Percentiles rank a stretch among this genome's conserved stretches.
Conservation (phyloP, 192 early-diverging fungal species). For the Coemansia brasiliensis region DNA sequence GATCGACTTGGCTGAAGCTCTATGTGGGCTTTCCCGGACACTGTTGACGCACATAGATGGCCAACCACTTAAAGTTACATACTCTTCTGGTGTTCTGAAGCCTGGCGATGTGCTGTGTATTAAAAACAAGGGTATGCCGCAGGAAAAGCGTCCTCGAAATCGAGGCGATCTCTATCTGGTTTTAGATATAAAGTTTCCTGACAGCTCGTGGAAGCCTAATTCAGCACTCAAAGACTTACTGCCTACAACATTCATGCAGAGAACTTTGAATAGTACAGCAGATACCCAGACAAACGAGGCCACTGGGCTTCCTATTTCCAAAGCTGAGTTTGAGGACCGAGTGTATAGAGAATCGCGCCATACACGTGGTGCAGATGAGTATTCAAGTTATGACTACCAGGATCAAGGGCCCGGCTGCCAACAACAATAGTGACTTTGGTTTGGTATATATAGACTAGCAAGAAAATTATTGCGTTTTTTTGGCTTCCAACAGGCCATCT, state of each 20-base stretch:
- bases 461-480: neutral
- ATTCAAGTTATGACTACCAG: conserved; percentile 3
- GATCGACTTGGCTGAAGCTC: conserved; percentile 86
- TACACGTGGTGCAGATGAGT: neutral
- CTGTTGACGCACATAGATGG: conserved; percentile 86
- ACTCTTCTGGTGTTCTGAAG: conserved; percentile 78
- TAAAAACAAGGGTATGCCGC: conserved; percentile 91
- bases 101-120: conserved; percentile 88
- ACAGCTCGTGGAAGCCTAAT: conserved; percentile 28
- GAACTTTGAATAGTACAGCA: neutral
- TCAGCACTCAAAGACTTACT: conserved; percentile 18
- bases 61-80: conserved; percentile 77
- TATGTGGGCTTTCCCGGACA: conserved; percentile 85
- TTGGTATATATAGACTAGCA: neutral
- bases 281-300: conserved; percentile 5
- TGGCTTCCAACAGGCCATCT: conserved; percentile 22
- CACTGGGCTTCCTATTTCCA: conserved; percentile 15
- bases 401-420: conserved; percentile 1
- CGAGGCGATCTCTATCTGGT: conserved; percentile 88
- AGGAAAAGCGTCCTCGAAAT: conserved; percentile 63
- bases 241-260: conserved; percentile 1
- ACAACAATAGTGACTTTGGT: conserved; percentile 7
- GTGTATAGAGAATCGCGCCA: conserved; percentile 13
- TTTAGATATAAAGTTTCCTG: conserved; percentile 87
- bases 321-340: conserved; percentile 12